Evolutionary conservation across 495 filamentous ascomycete species (phyloP), one percentile per base, ranked within the genome.

Genomic region (Peziza echinospora): DNA sequence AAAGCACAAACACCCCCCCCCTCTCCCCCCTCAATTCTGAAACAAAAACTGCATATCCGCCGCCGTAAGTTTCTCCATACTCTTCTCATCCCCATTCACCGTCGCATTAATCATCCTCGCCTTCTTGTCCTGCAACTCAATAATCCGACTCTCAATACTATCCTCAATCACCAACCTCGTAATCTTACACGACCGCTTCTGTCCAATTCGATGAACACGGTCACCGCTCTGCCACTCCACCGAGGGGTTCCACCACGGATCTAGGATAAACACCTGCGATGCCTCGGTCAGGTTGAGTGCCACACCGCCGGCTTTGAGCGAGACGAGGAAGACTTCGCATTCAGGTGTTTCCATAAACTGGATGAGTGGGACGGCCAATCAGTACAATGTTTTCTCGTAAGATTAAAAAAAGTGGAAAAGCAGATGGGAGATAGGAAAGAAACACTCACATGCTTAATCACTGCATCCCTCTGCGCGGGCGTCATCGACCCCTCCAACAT

Each of bases 201-300:
- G 89, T 25, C 89, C 89, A 51, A 97, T 97, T 40, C 89, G 84
- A 64, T 97, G 89, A 60, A 91, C 93, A 51, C 89, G 78, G 61
- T 97, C 89, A 2, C 86, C 87, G 49, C 77, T 82, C 58, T 97
- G 89, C 87, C 89, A 94, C 68, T 97, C 89, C 4, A 86, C 85
- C 19, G 85, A 84, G 3, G 87, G 87, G 51, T 94, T 94, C 87
- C 87, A 93, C 86, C 85, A 93, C 65, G 87, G 87, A 58, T 97
- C 89, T 44, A 94, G 75, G 43, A 96, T 93, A 59, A 93, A 93
- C 6, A 97, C 86, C 16, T 80, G 73, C 2, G 80, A 87, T 1
- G 89, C 89, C 60, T 96, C 87, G 0, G 86, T 94, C 44, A 97
- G 63, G 55, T 97, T 97, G 50, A 97, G 65, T 0, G 89, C 89